phyloP scores from a whole-genome alignment of 768 basidiomycete species.

The Asterophora lycoperdoides region DNA sequence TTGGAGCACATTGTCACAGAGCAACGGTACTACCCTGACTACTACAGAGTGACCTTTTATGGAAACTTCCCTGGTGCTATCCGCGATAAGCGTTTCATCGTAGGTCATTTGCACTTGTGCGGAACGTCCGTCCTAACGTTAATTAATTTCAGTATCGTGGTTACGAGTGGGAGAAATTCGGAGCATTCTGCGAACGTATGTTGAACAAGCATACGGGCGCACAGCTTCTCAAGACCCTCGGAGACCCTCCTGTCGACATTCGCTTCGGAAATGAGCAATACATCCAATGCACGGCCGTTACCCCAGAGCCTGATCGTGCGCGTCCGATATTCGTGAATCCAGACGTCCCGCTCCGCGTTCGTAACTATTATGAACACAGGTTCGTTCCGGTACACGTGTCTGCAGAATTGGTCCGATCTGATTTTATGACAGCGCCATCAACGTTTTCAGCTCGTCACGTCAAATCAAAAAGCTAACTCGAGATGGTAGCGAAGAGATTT shows the following conservation, averaged over 20 bases:
- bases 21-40: slow-evolving; percentile 85
- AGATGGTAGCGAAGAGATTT: slow-evolving; percentile 69
- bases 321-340: slow-evolving; percentile 80
- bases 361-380: slow-evolving; percentile 88
- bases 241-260: slow-evolving; percentile 78
- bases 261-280: slow-evolving; percentile 76
- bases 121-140: slow-evolving; percentile 4
- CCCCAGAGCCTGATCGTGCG: slow-evolving; percentile 77
- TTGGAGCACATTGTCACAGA: slow-evolving; percentile 82
- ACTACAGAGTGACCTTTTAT: slow-evolving; percentile 91
- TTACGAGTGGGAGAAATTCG: slow-evolving; percentile 91
- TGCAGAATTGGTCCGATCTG: not conserved
- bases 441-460: slow-evolving; percentile 73
- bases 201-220: slow-evolving; percentile 87
- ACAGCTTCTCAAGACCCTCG: slow-evolving; percentile 65
- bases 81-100: slow-evolving; percentile 87
- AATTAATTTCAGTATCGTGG: slow-evolving; percentile 73
- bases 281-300: slow-evolving; percentile 85
- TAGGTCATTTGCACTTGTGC: slow-evolving; percentile 35
- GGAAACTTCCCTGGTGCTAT: slow-evolving; percentile 87
- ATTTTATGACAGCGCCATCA: slow-evolving; percentile 57
- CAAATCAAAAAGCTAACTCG: slow-evolving; percentile 59
- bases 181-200: slow-evolving; percentile 87
- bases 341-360: slow-evolving; percentile 74
- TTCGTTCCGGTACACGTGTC: slow-evolving; percentile 18